phyloP scores from a whole-genome alignment of 1,139 yeast species.

The Yamadazyma oceani region DNA sequence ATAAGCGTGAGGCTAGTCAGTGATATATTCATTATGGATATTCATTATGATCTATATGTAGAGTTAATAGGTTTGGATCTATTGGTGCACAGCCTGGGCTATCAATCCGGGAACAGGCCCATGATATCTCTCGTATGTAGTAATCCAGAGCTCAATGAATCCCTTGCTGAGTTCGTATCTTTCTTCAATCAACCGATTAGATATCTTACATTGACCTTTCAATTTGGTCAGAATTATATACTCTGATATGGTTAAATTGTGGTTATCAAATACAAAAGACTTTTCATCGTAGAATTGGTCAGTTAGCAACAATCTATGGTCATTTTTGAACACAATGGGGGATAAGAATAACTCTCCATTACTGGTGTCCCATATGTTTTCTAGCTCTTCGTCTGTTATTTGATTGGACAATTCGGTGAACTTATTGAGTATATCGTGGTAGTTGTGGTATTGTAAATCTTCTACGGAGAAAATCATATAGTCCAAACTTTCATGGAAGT shows the following conservation, averaged over 20 bases:
- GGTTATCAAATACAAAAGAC: conserved; percentile 7
- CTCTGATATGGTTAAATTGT: conserved; percentile 7
- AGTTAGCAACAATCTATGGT: conserved; percentile 15
- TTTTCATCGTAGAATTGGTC: conserved; percentile 24
- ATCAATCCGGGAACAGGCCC: conserved; percentile 1
- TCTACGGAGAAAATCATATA: conserved; percentile 17
- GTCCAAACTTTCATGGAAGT: conserved; percentile 9
- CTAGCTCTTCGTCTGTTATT: conserved; percentile 13
- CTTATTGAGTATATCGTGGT: conserved; percentile 20
- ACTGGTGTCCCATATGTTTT: conserved; percentile 20
- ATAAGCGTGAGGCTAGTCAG: no score
- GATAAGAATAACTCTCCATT: conserved; percentile 19
- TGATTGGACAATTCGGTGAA: conserved; percentile 13
- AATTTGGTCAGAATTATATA: conserved; percentile 5
- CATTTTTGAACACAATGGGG: conserved; percentile 23
- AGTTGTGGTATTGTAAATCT: conserved; percentile 15
- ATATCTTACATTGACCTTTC: conserved; percentile 12
- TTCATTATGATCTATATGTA: no score
- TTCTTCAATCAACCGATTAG: conserved; percentile 4
- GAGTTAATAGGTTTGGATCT: no score
- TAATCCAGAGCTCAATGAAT: conserved; percentile 10
- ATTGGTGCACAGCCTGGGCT: conserved; percentile 1
- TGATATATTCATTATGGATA: no score
- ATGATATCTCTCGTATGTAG: not conserved
- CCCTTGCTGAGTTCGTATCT: conserved; percentile 7